Evolutionary conservation across 2,329 filamentous ascomycete genomes (phyloP).

Genomic region (Colletotrichum coccodes): DNA sequence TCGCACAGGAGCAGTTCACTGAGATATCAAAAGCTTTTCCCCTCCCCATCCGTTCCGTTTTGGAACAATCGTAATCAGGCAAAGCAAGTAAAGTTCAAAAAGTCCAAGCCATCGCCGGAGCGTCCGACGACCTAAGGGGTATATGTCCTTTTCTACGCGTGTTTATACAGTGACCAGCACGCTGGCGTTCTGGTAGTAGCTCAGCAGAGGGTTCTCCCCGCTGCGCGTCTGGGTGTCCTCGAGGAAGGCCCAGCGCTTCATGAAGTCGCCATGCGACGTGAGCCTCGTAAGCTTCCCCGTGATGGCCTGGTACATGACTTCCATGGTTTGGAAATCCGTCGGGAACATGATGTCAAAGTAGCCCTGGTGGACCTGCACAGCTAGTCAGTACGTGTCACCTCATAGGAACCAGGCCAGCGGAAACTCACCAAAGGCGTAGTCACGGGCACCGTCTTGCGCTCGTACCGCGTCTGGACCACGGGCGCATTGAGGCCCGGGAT

Average conservation of each 20-base stretch:
- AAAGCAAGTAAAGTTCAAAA: not conserved
- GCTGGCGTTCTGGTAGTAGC: constrained; percentile 95
- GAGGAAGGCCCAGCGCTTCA: constrained; percentile 88
- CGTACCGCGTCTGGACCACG: constrained; percentile 94
- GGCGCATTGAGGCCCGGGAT: constrained; percentile 89
- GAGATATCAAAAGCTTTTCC: constrained; percentile 23
- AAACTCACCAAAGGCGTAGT: constrained; percentile 83
- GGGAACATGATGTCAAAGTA: constrained; percentile 99
- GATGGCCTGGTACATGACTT: constrained; percentile 91
- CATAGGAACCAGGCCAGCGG: not conserved
- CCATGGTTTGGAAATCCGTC: constrained; percentile 90
- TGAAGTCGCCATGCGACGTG: constrained; percentile 88
- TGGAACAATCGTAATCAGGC: not conserved
- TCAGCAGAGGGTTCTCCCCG: constrained; percentile 92
- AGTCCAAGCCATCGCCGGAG: not conserved
- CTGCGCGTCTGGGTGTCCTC: constrained; percentile 89
- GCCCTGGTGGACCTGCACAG: constrained; percentile 86
- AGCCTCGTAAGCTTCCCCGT: constrained; percentile 92
- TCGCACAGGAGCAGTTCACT: constrained; percentile 13
- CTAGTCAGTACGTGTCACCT: not conserved
- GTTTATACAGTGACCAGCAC: constrained; percentile 84
- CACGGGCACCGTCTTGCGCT: constrained; percentile 88
- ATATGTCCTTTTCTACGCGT: constrained; percentile 23
- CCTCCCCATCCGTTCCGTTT: not conserved
- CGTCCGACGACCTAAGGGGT: constrained; percentile 11